phyloP scores from a whole-genome alignment of 331 rosid species.

The Cydonia oblonga region DNA sequence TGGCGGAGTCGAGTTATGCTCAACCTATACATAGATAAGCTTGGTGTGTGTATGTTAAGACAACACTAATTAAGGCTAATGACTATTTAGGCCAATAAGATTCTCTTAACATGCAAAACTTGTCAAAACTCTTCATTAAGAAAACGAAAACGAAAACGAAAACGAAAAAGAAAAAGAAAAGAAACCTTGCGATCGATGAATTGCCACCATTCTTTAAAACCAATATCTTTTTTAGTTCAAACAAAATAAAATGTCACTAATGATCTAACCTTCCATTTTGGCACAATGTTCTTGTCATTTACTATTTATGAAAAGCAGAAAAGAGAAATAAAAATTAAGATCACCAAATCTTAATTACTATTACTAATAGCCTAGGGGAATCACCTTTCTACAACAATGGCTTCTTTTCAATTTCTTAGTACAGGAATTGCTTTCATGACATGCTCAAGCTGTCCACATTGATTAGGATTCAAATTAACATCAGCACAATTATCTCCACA shows the following conservation, averaged over 20 bases:
- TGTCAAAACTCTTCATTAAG: not conserved
- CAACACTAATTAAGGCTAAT: not conserved
- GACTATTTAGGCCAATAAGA: not conserved
- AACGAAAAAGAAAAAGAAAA: not conserved
- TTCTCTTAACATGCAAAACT: not conserved
- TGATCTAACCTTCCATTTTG: not conserved
- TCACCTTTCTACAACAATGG: not conserved
- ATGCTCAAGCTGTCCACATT: conserved; percentile 7
- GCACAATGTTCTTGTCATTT: not conserved
- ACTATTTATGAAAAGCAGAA: not conserved
- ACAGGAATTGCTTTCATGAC: not conserved
- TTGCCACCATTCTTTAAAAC: not conserved
- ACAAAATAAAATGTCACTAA: not conserved
- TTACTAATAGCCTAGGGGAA: not conserved
- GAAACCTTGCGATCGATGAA: not conserved
- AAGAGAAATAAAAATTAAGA: not conserved
- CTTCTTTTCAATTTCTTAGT: not conserved
- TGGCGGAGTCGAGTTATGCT: not conserved
- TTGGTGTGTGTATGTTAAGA: not conserved
- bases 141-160: not conserved
- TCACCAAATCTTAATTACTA: not conserved
- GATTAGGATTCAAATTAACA: conserved; percentile 13
- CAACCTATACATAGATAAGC: not conserved
- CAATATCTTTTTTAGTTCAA: not conserved
- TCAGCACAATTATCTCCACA: conserved; percentile 15